A percentile compares a stretch with the other conserved stretches of the same genome.
These are phyloP conservation scores for Botryococcus braunii DNA, from an alignment of 163 green algal species.

Conservation along the genomic window DNA sequence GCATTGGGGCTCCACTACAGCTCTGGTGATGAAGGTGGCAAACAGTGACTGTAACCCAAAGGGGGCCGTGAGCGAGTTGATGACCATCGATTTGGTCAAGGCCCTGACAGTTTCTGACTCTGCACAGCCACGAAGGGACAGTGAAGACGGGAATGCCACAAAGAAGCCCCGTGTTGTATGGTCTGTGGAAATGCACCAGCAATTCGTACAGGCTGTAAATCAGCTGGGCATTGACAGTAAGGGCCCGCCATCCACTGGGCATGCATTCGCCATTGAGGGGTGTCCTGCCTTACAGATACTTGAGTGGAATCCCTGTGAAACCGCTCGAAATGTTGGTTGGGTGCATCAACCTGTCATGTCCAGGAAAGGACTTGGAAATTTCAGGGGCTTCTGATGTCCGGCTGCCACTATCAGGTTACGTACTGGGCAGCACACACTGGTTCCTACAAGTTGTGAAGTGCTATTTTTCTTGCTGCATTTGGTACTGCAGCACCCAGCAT, in stretches of 20 bases:
- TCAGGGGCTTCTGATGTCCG: neutral
- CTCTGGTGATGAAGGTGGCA: no score
- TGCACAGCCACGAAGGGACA: conserved; percentile 20
- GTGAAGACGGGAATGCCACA: conserved; percentile 25
- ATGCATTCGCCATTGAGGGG: neutral
- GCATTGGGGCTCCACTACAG: no score
- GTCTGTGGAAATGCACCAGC: conserved; percentile 91
- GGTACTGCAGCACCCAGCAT: no score
- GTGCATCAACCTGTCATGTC: neutral
- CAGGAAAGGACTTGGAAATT: neutral
- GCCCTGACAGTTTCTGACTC: no score
- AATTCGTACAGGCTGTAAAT: conserved; percentile 96
- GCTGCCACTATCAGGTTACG: neutral
- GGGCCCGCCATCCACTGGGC: conserved; percentile 4
- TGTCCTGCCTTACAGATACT: neutral
- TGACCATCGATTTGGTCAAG: no score
- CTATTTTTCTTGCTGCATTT: no score
- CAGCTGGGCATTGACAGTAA: conserved; percentile 90
- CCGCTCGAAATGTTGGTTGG: neutral
- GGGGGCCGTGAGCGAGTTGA: no score
- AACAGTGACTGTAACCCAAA: no score
- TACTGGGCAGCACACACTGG: no score
- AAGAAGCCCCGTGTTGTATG: conserved; percentile 95
- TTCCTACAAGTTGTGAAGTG: no score
- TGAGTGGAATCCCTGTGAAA: neutral